phyloP scores from a whole-genome alignment of 306 rosid species.

The Quercus glauca region DNA sequence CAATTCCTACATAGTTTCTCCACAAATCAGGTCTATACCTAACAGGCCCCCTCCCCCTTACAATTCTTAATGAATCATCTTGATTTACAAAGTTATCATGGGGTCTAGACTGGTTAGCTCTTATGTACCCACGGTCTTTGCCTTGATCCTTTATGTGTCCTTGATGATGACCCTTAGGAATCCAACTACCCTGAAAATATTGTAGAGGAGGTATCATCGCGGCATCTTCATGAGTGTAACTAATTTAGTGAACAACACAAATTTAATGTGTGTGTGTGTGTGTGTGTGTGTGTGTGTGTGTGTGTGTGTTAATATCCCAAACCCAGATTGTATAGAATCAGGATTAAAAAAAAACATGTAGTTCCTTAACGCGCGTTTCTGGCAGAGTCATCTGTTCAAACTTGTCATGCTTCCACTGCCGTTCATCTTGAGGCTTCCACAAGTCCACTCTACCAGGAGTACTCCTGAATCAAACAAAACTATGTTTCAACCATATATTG shows the following conservation, averaged over 20 bases:
- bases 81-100: neutral
- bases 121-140: neutral
- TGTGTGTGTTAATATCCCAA: neutral
- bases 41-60: constrained; percentile 18
- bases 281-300: neutral
- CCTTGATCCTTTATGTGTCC: constrained; percentile 5
- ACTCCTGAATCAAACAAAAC: constrained; percentile 19
- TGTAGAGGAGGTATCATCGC: neutral
- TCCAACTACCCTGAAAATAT: constrained; percentile 10
- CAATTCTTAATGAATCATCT: constrained; percentile 6
- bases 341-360: neutral
- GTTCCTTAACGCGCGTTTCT: neutral
- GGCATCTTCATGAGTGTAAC: neutral
- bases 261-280: neutral
- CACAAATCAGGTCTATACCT: neutral
- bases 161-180: constrained; percentile 7
- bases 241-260: neutral
- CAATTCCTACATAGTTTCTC: neutral
- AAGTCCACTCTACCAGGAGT: neutral
- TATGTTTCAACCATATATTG: neutral
- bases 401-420: constrained; percentile 22
- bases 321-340: neutral
- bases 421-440: constrained; percentile 1
- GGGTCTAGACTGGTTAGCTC: neutral
- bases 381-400: constrained; percentile 15